phyloP scores from a whole-genome alignment of 768 basidiomycete genomes.

The Hemileccinum rubropunctum region DNA sequence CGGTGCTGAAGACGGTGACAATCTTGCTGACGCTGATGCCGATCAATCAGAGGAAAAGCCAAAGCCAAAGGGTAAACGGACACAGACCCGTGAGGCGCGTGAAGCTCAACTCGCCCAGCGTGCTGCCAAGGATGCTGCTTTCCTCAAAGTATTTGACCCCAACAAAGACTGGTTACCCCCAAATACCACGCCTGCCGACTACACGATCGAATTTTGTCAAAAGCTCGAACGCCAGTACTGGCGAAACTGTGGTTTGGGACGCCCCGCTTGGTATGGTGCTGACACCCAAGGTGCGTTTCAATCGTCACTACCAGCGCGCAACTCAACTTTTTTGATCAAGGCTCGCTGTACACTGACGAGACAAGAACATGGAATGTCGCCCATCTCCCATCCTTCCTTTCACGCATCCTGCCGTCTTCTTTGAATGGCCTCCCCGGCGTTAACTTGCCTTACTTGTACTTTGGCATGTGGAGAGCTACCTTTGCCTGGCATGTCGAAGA shows the following conservation, averaged over 20 bases:
- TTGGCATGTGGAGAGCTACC: slow-evolving; percentile 99
- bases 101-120: slow-evolving; percentile 51
- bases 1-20: slow-evolving; percentile 10
- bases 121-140: slow-evolving; percentile 45
- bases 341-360: slow-evolving; percentile 69
- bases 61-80: slow-evolving; percentile 44
- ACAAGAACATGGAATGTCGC: slow-evolving; percentile 94
- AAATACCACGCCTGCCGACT: slow-evolving; percentile 70
- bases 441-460: slow-evolving; percentile 96
- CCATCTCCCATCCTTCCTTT: slow-evolving; percentile 80
- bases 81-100: slow-evolving; percentile 39
- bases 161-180: slow-evolving; percentile 76
- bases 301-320: neutral
- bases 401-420: slow-evolving; percentile 68
- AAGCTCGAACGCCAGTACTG: slow-evolving; percentile 88
- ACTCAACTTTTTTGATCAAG: slow-evolving; percentile 28
- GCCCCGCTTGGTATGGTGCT: slow-evolving; percentile 96
- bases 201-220: slow-evolving; percentile 84
- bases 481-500: slow-evolving; percentile 99
- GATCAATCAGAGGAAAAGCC: slow-evolving; percentile 33
- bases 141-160: slow-evolving; percentile 72
- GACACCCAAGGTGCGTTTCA: slow-evolving; percentile 77
- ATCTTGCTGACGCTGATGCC: slow-evolving; percentile 7
- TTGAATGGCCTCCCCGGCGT: slow-evolving; percentile 85
- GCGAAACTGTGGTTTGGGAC: slow-evolving; percentile 86